Conservation (phyloP, 2,329 filamentous ascomycete species). For the Fusarium sp. region DNA sequence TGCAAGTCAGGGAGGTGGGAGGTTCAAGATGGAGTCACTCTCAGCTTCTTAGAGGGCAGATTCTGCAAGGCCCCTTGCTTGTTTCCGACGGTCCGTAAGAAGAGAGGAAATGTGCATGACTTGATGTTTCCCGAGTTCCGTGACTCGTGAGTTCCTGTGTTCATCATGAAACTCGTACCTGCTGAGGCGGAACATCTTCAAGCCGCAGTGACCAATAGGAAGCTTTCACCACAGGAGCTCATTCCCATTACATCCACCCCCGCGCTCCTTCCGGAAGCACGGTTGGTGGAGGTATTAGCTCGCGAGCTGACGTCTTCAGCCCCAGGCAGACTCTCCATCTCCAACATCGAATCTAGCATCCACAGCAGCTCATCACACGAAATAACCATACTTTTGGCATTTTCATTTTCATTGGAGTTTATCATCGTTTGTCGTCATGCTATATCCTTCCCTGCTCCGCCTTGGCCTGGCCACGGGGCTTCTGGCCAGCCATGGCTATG, state of each 20-base stretch:
- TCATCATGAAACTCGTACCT: background rate
- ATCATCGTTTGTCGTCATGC: conserved; percentile 26
- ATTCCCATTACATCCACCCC: conserved; percentile 14
- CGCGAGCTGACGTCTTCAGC: conserved; percentile 29
- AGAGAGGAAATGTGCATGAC: background rate
- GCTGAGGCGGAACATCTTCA: background rate
- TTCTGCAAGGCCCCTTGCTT: background rate
- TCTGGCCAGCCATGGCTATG: conserved; percentile 39
- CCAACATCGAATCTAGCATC: conserved; percentile 17
- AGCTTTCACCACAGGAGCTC: conserved; percentile 5
- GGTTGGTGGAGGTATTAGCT: conserved; percentile 33
- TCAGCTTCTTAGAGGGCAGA: background rate
- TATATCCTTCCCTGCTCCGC: conserved; percentile 29
- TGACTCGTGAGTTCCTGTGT: background rate
- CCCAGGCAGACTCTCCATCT: conserved; percentile 27
- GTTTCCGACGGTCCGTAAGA: background rate
- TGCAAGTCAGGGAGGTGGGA: conserved; percentile 1
- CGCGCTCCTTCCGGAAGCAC: conserved; percentile 17
- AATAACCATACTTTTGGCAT: background rate
- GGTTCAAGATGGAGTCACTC: background rate
- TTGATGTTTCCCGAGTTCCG: background rate
- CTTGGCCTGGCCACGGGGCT: conserved; percentile 51
- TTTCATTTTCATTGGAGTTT: conserved; percentile 8
- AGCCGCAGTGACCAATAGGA: conserved; percentile 9
- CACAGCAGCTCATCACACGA: conserved; percentile 10